phyloP scores from a whole-genome alignment of 2,329 filamentous ascomycete genomes.

The Alternaria rosae region DNA sequence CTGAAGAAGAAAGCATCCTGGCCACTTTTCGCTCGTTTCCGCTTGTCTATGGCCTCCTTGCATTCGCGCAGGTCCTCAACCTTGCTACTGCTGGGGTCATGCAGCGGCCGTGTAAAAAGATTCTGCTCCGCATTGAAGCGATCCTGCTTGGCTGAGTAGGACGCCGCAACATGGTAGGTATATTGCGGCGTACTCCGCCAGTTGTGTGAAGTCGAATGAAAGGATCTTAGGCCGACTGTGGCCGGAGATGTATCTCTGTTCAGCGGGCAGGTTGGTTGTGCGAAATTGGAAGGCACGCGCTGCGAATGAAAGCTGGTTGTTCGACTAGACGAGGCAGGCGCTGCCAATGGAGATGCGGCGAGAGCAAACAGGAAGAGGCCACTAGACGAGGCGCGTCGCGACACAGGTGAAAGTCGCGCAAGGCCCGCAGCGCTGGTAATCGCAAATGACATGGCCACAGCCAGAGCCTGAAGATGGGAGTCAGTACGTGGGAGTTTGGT shows the following conservation, averaged over 20 bases:
- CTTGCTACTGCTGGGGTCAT: slow-evolving; percentile 36
- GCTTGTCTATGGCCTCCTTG: slow-evolving; percentile 58
- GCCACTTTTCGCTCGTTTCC: slow-evolving; percentile 76
- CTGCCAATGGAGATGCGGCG: slow-evolving; percentile 37
- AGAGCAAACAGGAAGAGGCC: slow-evolving; percentile 43
- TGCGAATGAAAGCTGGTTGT: slow-evolving; percentile 21
- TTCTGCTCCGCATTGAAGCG: slow-evolving; percentile 47
- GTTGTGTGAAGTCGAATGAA: slow-evolving; percentile 41
- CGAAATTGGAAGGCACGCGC: slow-evolving; percentile 22
- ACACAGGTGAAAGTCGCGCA: slow-evolving; percentile 27
- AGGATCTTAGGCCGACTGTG: slow-evolving; percentile 36
- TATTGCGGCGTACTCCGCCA: slow-evolving; percentile 41
- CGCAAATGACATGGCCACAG: slow-evolving; percentile 49
- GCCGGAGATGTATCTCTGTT: slow-evolving; percentile 39
- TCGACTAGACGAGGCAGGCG: slow-evolving; percentile 32
- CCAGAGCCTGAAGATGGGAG: slow-evolving; percentile 37
- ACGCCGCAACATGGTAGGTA: slow-evolving; percentile 51
- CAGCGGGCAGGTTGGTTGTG: slow-evolving; percentile 41
- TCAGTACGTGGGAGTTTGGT: slow-evolving; percentile 28
- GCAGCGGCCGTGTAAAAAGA: slow-evolving; percentile 43
- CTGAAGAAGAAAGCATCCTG: slow-evolving; percentile 96
- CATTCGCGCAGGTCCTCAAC: slow-evolving; percentile 37
- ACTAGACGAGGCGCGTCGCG: slow-evolving; percentile 36
- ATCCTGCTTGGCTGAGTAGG: slow-evolving; percentile 52
- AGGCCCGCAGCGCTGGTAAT: slow-evolving; percentile 37